phyloP scores from a whole-genome alignment of 306 rosid species.

The Cicer cuneatum region DNA sequence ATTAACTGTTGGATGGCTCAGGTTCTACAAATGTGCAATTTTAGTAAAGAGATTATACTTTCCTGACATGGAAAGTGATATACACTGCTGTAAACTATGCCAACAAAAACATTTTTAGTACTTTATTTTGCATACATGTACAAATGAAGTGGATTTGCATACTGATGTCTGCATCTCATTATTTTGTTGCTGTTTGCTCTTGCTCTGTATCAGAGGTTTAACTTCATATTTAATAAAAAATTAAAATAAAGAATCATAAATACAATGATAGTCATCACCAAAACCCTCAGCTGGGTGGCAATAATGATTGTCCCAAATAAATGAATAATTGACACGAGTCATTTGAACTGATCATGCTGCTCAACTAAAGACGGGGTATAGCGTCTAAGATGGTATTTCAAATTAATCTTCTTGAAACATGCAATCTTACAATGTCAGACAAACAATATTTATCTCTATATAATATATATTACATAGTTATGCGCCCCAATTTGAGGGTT shows the following conservation, averaged over 20 bases:
- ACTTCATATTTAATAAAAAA: neutral
- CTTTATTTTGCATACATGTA: conserved; percentile 21
- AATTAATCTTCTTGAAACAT: conserved; percentile 22
- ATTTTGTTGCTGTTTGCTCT: conserved; percentile 25
- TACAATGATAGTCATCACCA: conserved; percentile 32
- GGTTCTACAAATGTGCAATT: conserved; percentile 25
- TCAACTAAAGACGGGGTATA: conserved; percentile 1
- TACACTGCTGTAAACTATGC: conserved; percentile 20
- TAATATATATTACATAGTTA: conserved; percentile 8
- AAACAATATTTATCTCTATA: neutral
- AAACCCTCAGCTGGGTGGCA: conserved; percentile 15
- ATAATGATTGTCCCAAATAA: conserved; percentile 9
- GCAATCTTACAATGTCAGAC: neutral
- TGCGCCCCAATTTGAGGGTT: conserved; percentile 41
- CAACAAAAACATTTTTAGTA: conserved; percentile 11
- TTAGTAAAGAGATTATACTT: conserved; percentile 3
- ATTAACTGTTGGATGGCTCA: neutral
- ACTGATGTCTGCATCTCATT: conserved; percentile 25
- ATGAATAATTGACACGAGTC: conserved; percentile 29
- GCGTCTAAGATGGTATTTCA: conserved; percentile 19
- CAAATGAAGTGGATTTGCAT: conserved; percentile 35
- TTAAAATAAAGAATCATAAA: neutral
- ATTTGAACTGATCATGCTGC: conserved; percentile 32
- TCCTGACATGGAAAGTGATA: conserved; percentile 16
- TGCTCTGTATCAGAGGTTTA: conserved; percentile 26